Conservation (phyloP, 352 stramenopile genomes). For the Globisporangium nodosum region DNA sequence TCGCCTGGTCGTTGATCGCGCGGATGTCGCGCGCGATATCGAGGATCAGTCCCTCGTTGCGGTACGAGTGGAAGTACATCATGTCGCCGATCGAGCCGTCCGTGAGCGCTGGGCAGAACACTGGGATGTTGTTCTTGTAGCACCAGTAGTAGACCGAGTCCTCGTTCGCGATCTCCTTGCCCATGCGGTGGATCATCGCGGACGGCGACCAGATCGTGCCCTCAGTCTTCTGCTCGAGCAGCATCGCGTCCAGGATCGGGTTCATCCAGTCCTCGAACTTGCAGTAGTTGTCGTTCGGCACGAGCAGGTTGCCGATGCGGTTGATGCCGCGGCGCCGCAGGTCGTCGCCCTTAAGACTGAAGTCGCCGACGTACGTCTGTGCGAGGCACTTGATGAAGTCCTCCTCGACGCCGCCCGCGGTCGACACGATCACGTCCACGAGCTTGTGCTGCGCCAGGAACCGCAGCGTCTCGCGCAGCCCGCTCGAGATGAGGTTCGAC, state of each 20-base stretch:
- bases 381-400: slow-evolving; percentile 99
- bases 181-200: slow-evolving; percentile 95
- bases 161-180: slow-evolving; percentile 97
- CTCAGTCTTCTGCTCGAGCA: slow-evolving; percentile 95
- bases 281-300: slow-evolving; percentile 99
- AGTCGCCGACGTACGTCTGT: slow-evolving; percentile 98
- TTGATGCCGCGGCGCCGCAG: slow-evolving; percentile 97
- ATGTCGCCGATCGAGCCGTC: slow-evolving; percentile 99
- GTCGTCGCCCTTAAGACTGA: slow-evolving; percentile 90
- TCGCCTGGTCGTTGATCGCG: slow-evolving; percentile 96
- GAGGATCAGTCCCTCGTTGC: slow-evolving; percentile 94
- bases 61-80: slow-evolving; percentile 99
- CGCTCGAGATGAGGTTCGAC: slow-evolving; percentile 99
- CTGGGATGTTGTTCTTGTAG: slow-evolving; percentile 99
- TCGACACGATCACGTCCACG: slow-evolving; percentile 97
- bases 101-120: slow-evolving; percentile 99
- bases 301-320: slow-evolving; percentile 99
- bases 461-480: slow-evolving; percentile 95
- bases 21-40: slow-evolving; percentile 98
- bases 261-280: slow-evolving; percentile 96
- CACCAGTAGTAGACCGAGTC: slow-evolving; percentile 99
- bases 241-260: slow-evolving; percentile 97
- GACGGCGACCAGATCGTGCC: slow-evolving; percentile 94
- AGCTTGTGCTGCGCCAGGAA: slow-evolving; percentile 99
- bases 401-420: slow-evolving; percentile 91